These are phyloP conservation scores for Candida caryicola DNA, from an alignment of 805 yeast species.

Conservation along the genomic window DNA sequence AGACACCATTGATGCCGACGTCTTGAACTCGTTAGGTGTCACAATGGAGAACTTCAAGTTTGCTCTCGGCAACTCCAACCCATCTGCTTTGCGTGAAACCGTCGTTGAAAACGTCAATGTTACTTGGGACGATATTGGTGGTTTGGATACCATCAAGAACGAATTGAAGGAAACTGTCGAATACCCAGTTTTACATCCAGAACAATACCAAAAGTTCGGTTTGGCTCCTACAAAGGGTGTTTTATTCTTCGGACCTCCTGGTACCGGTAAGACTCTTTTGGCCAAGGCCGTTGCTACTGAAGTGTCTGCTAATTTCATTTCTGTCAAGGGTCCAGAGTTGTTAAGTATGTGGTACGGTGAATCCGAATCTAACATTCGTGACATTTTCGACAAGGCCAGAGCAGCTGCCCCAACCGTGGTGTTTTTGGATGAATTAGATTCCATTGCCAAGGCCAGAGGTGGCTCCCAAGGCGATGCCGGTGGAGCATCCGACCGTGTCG, in stretches of 20 bases:
- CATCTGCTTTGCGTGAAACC: conserved; percentile 98
- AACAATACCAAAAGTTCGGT: conserved; percentile 97
- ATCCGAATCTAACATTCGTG: conserved; percentile 95
- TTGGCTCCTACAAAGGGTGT: conserved; percentile 98
- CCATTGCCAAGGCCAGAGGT: conserved; percentile 96
- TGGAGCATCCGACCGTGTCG: conserved; percentile 95
- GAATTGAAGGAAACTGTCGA: conserved; percentile 99
- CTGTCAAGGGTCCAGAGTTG: conserved; percentile 95
- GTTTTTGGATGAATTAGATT: conserved; percentile 95
- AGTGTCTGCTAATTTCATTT: conserved; percentile 95
- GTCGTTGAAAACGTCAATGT: conserved; percentile 98
- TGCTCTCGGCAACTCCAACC: conserved; percentile 96
- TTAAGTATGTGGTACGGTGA: conserved; percentile 99
- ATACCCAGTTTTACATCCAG: conserved; percentile 98
- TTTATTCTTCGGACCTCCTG: conserved; percentile 98
- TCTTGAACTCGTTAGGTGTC: conserved; percentile 92
- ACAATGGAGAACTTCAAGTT: conserved; percentile 99
- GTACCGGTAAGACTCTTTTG: conserved; percentile 98
- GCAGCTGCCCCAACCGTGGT: conserved; percentile 99
- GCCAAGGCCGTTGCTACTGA: conserved; percentile 99
- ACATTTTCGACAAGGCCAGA: conserved; percentile 96
- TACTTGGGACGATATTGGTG: conserved; percentile 99
- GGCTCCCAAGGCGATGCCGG: conserved; percentile 84
- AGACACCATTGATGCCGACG: conserved; percentile 96
- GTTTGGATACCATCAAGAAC: conserved; percentile 90